A percentile compares a stretch with the other conserved stretches of the same genome.
Evolutionary conservation across 2,329 filamentous ascomycete genomes (phyloP).

Genomic region (Endocalyx cinctus): DNA sequence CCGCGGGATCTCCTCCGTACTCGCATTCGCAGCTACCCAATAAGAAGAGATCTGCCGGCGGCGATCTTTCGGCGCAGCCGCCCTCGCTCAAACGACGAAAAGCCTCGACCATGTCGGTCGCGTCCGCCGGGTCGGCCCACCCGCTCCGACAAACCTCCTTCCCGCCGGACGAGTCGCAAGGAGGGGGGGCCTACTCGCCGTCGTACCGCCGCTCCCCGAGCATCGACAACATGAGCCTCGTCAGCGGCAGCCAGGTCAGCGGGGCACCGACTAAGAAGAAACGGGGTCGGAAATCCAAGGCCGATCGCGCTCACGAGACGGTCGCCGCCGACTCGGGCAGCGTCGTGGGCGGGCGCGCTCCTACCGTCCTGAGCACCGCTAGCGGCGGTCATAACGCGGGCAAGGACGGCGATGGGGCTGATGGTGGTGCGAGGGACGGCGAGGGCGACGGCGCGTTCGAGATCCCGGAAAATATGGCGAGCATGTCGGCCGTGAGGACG

Average conservation of each 20-base stretch:
- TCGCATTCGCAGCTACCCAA: conserved; percentile 46
- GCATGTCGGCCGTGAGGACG: conserved; percentile 43
- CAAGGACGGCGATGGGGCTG: conserved; percentile 44
- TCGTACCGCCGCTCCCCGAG: conserved; percentile 60
- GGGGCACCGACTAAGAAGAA: conserved; percentile 50
- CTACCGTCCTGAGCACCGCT: conserved; percentile 38
- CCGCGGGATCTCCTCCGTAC: conserved; percentile 51
- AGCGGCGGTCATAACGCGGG: conserved; percentile 35
- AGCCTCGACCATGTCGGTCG: conserved; percentile 56
- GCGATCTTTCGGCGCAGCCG: conserved; percentile 44
- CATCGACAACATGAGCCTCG: conserved; percentile 54
- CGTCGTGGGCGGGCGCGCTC: conserved; percentile 39
- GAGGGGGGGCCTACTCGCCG: conserved; percentile 38
- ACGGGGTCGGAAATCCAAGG: conserved; percentile 57
- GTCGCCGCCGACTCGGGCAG: conserved; percentile 37
- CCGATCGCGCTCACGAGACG: conserved; percentile 45
- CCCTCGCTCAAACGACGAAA: conserved; percentile 64
- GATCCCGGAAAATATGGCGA: conserved; percentile 44
- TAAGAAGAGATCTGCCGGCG: conserved; percentile 61
- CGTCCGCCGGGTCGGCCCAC: conserved; percentile 51
- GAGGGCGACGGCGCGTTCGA: conserved; percentile 51
- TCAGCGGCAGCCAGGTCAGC: conserved; percentile 58
- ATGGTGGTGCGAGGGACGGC: conserved; percentile 55
- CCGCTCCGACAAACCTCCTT: conserved; percentile 79
- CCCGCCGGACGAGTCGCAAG: conserved; percentile 53